phyloP scores from a whole-genome alignment of 768 basidiomycete genomes.

The Tubosaeta sp. region DNA sequence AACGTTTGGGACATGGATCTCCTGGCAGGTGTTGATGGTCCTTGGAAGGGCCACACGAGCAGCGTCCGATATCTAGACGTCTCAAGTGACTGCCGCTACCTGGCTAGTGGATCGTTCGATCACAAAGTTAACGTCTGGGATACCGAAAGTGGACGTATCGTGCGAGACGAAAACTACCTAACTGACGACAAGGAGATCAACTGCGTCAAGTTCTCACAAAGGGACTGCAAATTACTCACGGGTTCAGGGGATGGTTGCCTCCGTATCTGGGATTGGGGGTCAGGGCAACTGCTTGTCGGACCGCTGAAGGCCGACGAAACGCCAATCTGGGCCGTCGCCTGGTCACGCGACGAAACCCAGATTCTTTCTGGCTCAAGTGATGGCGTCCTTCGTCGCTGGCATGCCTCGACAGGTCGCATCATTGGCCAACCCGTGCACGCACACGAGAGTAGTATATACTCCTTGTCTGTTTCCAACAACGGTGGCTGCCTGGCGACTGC shows the following conservation, averaged over 20 bases:
- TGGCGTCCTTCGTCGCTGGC: constrained; percentile 24
- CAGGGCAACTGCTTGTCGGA: constrained; percentile 23
- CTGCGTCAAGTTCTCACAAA: constrained; percentile 27
- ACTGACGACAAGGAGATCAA: constrained; percentile 24
- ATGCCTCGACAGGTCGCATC: constrained; percentile 16
- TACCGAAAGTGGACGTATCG: constrained; percentile 23
- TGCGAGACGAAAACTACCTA: constrained; percentile 21
- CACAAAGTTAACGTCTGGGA: constrained; percentile 30
- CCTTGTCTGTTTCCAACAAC: constrained; percentile 25
- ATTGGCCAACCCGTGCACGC: constrained; percentile 22
- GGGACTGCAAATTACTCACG: constrained; percentile 23
- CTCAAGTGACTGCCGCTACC: constrained; percentile 27
- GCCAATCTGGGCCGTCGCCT: constrained; percentile 28
- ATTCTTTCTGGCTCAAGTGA: constrained; percentile 24
- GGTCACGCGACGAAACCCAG: constrained; percentile 28
- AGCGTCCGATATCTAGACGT: constrained; percentile 28
- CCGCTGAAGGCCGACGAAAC: constrained; percentile 19
- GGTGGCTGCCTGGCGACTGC: constrained; percentile 26
- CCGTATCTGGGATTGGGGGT: constrained; percentile 27
- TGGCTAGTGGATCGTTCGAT: constrained; percentile 30
- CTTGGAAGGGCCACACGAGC: constrained; percentile 23
- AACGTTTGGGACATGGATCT: constrained; percentile 29
- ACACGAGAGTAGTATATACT: constrained; percentile 25
- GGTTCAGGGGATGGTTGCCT: constrained; percentile 28
- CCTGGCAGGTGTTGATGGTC: constrained; percentile 9